These are phyloP conservation scores for Biscogniauxia sp. DNA, from an alignment of 2,329 filamentous ascomycete genomes.

Conservation along the genomic window DNA sequence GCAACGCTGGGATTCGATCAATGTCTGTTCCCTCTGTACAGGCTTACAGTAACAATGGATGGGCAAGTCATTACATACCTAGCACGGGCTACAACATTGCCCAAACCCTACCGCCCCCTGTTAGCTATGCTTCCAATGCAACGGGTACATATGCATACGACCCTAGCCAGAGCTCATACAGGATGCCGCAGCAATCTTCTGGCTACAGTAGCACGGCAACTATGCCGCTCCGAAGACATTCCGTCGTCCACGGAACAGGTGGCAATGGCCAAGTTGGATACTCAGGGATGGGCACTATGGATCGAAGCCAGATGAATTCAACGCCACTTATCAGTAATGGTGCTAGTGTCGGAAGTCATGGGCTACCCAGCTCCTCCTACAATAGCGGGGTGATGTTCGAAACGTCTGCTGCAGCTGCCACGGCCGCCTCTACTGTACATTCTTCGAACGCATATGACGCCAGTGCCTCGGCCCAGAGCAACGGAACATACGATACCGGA, in stretches of 20 bases:
- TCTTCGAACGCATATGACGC: slow-evolving; percentile 6
- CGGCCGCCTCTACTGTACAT: slow-evolving; percentile 2
- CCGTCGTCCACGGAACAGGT: slow-evolving; percentile 12
- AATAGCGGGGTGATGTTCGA: slow-evolving; percentile 14
- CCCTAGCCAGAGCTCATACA: slow-evolving; percentile 4
- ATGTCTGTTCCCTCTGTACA: slow-evolving; percentile 21
- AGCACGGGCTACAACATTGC: slow-evolving; percentile 8
- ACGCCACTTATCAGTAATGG: slow-evolving; percentile 11
- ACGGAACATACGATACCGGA: slow-evolving; percentile 5
- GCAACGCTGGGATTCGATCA: slow-evolving; percentile 11
- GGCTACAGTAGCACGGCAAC: neutral
- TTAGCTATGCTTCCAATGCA: slow-evolving; percentile 4
- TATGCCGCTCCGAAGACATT: slow-evolving; percentile 15
- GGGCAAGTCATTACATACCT: slow-evolving; percentile 2
- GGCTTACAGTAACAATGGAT: slow-evolving; percentile 4
- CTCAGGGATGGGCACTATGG: slow-evolving; percentile 1
- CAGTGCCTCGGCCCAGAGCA: neutral
- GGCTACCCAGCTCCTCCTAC: slow-evolving; percentile 11
- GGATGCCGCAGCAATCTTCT: slow-evolving; percentile 4
- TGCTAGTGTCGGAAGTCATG: slow-evolving; percentile 7
- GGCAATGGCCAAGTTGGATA: slow-evolving; percentile 15
- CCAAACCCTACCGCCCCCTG: slow-evolving; percentile 12
- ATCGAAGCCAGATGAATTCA: slow-evolving; percentile 10
- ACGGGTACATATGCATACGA: slow-evolving; percentile 7
- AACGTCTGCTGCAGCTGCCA: slow-evolving; percentile 8